phyloP scores from a whole-genome alignment of 495 filamentous ascomycete genomes.

The Penicillium angulare region DNA sequence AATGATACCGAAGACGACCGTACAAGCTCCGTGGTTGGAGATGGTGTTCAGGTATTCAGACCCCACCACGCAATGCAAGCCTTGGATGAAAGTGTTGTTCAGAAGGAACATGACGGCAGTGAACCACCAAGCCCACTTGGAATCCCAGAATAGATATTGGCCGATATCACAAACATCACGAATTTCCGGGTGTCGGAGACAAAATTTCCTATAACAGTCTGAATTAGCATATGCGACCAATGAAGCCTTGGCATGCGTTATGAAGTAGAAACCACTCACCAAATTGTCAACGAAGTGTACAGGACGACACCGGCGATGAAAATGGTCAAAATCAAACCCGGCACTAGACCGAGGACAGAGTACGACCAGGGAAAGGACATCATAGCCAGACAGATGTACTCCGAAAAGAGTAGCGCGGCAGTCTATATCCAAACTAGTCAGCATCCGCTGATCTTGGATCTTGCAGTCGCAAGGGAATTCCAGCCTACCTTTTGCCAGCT shows the following conservation, averaged over 20 bases:
- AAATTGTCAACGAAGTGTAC: slow-evolving; percentile 82
- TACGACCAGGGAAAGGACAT: slow-evolving; percentile 95
- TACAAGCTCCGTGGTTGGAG: slow-evolving; percentile 60
- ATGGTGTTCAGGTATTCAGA: slow-evolving; percentile 86
- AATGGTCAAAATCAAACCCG: slow-evolving; percentile 77
- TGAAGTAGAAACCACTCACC: slow-evolving; percentile 44
- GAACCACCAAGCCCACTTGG: slow-evolving; percentile 75
- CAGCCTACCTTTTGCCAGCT: slow-evolving; percentile 77
- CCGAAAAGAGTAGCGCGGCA: slow-evolving; percentile 80
- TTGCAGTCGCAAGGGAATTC: neutral
- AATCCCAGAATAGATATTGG: slow-evolving; percentile 80
- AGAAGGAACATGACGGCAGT: slow-evolving; percentile 86
- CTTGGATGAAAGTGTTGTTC: slow-evolving; percentile 90
- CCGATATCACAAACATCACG: slow-evolving; percentile 90
- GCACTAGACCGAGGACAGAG: slow-evolving; percentile 80
- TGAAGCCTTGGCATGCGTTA: neutral
- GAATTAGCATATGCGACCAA: neutral
- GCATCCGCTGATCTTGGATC: neutral
- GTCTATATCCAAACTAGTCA: slow-evolving; percentile 51
- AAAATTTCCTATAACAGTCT: slow-evolving; percentile 65
- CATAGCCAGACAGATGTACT: slow-evolving; percentile 91
- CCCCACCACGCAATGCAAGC: slow-evolving; percentile 74
- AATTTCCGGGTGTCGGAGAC: slow-evolving; percentile 80
- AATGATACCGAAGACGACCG: slow-evolving; percentile 70
- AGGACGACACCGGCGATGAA: slow-evolving; percentile 71